phyloP scores from a whole-genome alignment of 2,329 filamentous ascomycete species.

The Colletotrichum spinosum region DNA sequence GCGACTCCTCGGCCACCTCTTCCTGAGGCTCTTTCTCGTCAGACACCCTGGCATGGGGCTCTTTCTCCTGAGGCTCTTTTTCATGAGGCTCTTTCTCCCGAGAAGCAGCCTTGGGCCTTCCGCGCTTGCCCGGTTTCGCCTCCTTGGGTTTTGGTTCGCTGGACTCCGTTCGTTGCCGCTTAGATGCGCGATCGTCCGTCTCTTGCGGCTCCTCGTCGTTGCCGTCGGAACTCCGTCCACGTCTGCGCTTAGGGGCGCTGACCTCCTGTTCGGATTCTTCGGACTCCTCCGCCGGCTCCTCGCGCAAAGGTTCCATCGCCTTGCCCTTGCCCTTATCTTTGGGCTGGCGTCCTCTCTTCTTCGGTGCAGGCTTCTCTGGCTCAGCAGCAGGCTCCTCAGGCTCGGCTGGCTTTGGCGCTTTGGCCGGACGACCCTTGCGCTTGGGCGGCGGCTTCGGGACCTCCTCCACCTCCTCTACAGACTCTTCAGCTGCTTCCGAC shows the following conservation, averaged over 20 bases:
- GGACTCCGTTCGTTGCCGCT: slow-evolving; percentile 38
- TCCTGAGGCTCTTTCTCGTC: background rate
- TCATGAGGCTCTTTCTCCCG: background rate
- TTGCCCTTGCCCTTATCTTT: slow-evolving; percentile 38
- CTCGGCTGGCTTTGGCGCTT: slow-evolving; percentile 20
- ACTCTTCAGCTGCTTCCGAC: slow-evolving; percentile 38
- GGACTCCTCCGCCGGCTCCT: slow-evolving; percentile 8
- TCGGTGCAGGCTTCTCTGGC: slow-evolving; percentile 38
- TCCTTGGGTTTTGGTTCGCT: slow-evolving; percentile 24
- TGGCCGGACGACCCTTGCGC: slow-evolving; percentile 33
- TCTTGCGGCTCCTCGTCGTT: slow-evolving; percentile 31
- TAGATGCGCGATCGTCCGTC: slow-evolving; percentile 35
- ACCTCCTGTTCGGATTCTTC: slow-evolving; percentile 37
- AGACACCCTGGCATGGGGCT: too few relatives aligned
- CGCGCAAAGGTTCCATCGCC: slow-evolving; percentile 4
- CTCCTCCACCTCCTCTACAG: slow-evolving; percentile 33
- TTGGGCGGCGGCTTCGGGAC: slow-evolving; percentile 26
- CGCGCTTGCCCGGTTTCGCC: slow-evolving; percentile 37
- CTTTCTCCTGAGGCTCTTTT: too few relatives aligned
- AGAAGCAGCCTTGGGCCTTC: slow-evolving; percentile 40
- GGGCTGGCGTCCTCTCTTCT: slow-evolving; percentile 34
- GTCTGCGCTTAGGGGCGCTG: slow-evolving; percentile 32
- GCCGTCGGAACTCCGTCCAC: slow-evolving; percentile 30
- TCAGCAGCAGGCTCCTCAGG: slow-evolving; percentile 34
- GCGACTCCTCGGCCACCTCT: slow-evolving; percentile 37